Evolutionary conservation across 2,329 filamentous ascomycete genomes (phyloP).

Genomic region (Aspergillus pseudoglaucus): DNA sequence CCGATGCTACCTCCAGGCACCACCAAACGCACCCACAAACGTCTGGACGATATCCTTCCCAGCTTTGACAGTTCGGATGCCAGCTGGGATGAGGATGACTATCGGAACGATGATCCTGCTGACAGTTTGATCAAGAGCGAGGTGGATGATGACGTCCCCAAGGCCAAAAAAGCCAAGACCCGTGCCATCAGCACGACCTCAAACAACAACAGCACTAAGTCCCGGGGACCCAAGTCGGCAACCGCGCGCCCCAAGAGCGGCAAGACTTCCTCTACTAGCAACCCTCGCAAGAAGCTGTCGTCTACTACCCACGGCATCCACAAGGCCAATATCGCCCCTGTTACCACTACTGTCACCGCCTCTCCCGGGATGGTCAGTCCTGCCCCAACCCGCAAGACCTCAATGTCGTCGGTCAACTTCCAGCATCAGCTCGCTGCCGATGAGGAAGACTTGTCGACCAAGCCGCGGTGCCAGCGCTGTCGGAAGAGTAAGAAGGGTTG

Average conservation of each 20-base stretch:
- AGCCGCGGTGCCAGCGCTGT: conserved; percentile 95
- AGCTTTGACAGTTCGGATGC: conserved; percentile 53
- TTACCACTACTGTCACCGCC: neutral
- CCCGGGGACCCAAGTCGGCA: conserved; percentile 23
- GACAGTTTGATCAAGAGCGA: conserved; percentile 50
- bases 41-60: conserved; percentile 47
- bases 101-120: conserved; percentile 49
- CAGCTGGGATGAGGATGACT: conserved; percentile 54
- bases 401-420: conserved; percentile 55
- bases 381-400: conserved; percentile 49
- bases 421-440: conserved; percentile 58
- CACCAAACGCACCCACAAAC: conserved; percentile 43
- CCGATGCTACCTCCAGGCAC: conserved; percentile 39
- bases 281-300: conserved; percentile 34
- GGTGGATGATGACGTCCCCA: conserved; percentile 42
- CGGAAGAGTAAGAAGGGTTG: conserved; percentile 99
- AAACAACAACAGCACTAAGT: conserved; percentile 12
- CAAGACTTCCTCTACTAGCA: conserved; percentile 29
- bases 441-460: conserved; percentile 87
- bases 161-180: conserved; percentile 48
- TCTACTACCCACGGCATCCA: conserved; percentile 13
- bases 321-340: conserved; percentile 34
- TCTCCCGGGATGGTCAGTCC: conserved; percentile 26
- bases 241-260: conserved; percentile 23
- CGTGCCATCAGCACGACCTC: conserved; percentile 33